These are phyloP conservation scores for Talaromyces trachyspermus DNA, from an alignment of 495 filamentous ascomycete genomes.

Conservation along the genomic window DNA sequence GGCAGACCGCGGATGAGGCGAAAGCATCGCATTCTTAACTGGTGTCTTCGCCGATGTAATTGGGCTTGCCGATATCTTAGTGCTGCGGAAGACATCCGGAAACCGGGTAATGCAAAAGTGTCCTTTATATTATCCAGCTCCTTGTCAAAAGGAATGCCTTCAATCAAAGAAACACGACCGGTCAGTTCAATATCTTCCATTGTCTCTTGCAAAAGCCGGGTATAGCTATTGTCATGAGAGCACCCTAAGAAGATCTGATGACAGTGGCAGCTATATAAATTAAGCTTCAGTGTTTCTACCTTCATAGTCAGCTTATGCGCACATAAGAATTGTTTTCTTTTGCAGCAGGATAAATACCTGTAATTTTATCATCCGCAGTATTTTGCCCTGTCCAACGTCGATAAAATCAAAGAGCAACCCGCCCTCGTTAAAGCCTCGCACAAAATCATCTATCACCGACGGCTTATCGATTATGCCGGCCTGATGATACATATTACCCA, in stretches of 20 bases:
- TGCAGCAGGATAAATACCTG: conserved; percentile 43
- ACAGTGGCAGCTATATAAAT: conserved; percentile 65
- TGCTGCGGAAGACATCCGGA: conserved; percentile 56
- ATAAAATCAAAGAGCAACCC: conserved; percentile 66
- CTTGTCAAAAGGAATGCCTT: conserved; percentile 63
- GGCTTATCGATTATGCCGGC: conserved; percentile 49
- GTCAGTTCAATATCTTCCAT: conserved; percentile 44
- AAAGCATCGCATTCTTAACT: conserved; percentile 16
- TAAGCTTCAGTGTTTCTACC: conserved; percentile 62
- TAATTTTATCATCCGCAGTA: conserved; percentile 64
- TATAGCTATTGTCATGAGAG: conserved; percentile 68
- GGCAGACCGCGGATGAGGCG: conserved; percentile 33
- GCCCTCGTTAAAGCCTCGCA: conserved; percentile 67
- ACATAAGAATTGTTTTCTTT: neutral
- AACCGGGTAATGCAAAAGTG: conserved; percentile 54
- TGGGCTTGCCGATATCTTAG: conserved; percentile 45
- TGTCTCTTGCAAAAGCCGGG: conserved; percentile 59
- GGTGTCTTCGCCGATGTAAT: conserved; percentile 29
- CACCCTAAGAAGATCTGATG: conserved; percentile 76
- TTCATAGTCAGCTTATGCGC: conserved; percentile 8
- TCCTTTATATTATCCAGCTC: conserved; percentile 49
- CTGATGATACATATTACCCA: conserved; percentile 51
- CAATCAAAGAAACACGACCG: conserved; percentile 62
- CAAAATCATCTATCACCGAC: conserved; percentile 56
- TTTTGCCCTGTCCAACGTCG: conserved; percentile 67